These are phyloP conservation scores for Argentina anserina DNA, from an alignment of 306 rosid genomes.

Conservation along the genomic window DNA sequence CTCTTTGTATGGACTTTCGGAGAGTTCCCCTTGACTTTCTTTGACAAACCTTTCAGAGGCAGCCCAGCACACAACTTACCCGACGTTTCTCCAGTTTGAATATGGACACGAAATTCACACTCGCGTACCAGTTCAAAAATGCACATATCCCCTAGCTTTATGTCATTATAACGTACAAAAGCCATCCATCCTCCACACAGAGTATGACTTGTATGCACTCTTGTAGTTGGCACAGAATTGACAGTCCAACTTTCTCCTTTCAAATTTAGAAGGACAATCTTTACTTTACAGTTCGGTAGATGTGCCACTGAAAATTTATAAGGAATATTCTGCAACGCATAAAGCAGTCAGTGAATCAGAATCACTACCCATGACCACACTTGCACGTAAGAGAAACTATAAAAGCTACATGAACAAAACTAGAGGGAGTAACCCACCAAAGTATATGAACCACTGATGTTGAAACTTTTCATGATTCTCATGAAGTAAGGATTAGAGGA, in stretches of 20 bases:
- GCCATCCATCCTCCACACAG: slow-evolving; percentile 99
- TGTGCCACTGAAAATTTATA: slow-evolving; percentile 80
- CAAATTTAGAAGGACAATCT: slow-evolving; percentile 74
- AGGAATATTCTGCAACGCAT: slow-evolving; percentile 72
- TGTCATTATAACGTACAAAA: slow-evolving; percentile 77
- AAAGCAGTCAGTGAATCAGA: slow-evolving; percentile 20
- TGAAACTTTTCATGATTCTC: slow-evolving; percentile 89
- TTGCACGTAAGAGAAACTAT: background rate
- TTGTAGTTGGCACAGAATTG: slow-evolving; percentile 81
- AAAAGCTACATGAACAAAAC: slow-evolving; percentile 1
- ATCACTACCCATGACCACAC: background rate
- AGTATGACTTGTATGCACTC: slow-evolving; percentile 90
- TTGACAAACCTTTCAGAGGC: slow-evolving; percentile 43
- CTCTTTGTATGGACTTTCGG: slow-evolving; percentile 43
- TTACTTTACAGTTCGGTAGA: slow-evolving; percentile 80
- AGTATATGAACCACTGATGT: slow-evolving; percentile 78
- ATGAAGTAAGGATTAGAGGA: slow-evolving; percentile 73
- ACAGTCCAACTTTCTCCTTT: slow-evolving; percentile 89
- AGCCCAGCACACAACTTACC: slow-evolving; percentile 39
- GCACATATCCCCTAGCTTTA: slow-evolving; percentile 80
- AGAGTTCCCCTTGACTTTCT: slow-evolving; percentile 44
- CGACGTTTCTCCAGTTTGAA: slow-evolving; percentile 51
- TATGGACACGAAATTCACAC: slow-evolving; percentile 72
- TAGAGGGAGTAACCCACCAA: slow-evolving; percentile 60
- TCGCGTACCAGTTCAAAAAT: slow-evolving; percentile 75